Base-by-base conservation (phyloP, 139 green algal genomes). In the Chlorella sp. region DNA sequence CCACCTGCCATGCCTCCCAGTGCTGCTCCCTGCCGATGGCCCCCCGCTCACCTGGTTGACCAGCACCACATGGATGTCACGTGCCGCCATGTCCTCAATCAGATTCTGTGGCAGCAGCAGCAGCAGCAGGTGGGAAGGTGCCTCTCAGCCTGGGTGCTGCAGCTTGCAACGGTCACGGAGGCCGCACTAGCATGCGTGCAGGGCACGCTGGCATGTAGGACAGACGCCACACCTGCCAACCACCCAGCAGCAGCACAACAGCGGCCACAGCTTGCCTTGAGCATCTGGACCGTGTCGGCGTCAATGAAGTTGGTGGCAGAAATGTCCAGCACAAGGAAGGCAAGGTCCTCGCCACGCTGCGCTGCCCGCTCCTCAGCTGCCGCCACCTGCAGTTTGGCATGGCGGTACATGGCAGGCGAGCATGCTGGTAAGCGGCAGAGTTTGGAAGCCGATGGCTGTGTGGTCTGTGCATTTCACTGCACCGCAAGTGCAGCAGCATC, bases 321-420 rank as follows among this genome's bases (percentile, higher is more conserved):
- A 16, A 69, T 69, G 63, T 69, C 63, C 26, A 69, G 63, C 63
- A 69, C 63, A 28, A 69, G 30, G 63, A 69, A 69, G 38, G 63
- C n/a, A 16, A 69, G 63, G 12, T 20, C 63, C 63, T 69, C 63
- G 26, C 63, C 63, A 6, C 63, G 25, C 63, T 1, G 16, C 21
- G 63, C 63, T 11, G 13, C n/a, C 63, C 63, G 63, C 25, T 30
- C 63, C 63, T 69, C 63, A 2, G 63, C 63, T 28, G n/a, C 63
- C 28, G 28, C 63, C n/a, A 69, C 63, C 63, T 69, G 63, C 63
- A 67, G 20, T 17, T 55, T 55, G 51, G 63, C 25, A 69, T 34
- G 25, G 13, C 63, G 26, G 28, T 6, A 11, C 63, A 69, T 36
- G 2, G 28, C 63, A 36, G 26, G 25, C 4, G 25, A 4, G 60